Conservation (phyloP, 73 alveolate genomes). For the Paramecium caudatum region DNA sequence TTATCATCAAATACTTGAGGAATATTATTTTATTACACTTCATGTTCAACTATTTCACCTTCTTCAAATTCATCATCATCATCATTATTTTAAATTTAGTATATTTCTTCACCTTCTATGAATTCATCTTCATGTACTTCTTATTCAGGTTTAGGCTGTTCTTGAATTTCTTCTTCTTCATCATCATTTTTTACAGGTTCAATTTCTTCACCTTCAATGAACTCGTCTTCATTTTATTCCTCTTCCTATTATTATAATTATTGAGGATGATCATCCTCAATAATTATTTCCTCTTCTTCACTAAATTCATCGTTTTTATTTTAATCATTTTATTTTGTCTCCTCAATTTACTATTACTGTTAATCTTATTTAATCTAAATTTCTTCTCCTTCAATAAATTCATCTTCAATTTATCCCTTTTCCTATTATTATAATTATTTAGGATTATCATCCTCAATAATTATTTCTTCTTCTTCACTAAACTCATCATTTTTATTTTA, state of each 20-base stretch:
- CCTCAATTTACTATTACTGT: too few relatives aligned
- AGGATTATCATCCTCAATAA: not conserved
- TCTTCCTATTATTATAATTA: not conserved
- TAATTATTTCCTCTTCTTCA: not conserved
- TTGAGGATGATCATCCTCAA: not conserved
- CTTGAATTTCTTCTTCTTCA: not conserved
- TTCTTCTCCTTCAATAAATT: not conserved
- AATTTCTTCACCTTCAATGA: not conserved
- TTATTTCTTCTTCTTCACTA: too few relatives aligned
- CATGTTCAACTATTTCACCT: constrained; percentile 59
- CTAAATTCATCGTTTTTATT: too few relatives aligned
- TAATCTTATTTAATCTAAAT: not conserved
- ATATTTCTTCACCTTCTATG: not conserved
- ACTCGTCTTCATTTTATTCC: constrained; percentile 35
- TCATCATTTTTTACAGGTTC: not conserved
- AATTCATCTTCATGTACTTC: constrained; percentile 16
- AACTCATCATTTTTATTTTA: not conserved
- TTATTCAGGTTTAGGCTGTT: not conserved
- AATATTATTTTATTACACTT: not conserved
- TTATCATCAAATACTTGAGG: not conserved
- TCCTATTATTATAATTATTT: too few relatives aligned
- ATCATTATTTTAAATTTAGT: not conserved
- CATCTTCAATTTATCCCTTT: not conserved
- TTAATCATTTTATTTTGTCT: too few relatives aligned
- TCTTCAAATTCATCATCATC: constrained; percentile 63